Evolutionary conservation across 108 stramenopile species (phyloP), one percentile per base, ranked within the genome.

Genomic region (Mayamaea pseudoterrestris): DNA sequence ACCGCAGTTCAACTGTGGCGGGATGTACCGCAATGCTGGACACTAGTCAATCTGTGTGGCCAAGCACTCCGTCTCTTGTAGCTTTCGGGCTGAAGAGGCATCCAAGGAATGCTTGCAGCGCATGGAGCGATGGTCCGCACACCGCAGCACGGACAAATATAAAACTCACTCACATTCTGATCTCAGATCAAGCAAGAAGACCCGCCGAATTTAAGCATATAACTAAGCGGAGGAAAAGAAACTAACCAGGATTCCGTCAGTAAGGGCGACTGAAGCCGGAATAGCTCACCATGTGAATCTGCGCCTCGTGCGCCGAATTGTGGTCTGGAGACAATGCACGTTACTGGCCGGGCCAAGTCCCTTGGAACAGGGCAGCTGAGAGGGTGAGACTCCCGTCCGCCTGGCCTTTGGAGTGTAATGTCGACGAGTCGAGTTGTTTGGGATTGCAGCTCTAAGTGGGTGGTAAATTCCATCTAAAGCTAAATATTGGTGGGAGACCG

Each of bases 181-280:
- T 74, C 74, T 75, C 71, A 74, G 68, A 63, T 80, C 64, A 77
- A 74, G 77, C 74, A 83, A 83, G 82, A 80, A 49, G 60, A 92
- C 90, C 83, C 84, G 80, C 90, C 75, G 86, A 86, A 93, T 93
- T 93, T 93, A 93, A 93, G 86, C 91, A 93, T 93, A 93, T 89
- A 81, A 93, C 73, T 93, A 86, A 86, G 91, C 81, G 85, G 81
- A 88, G 85, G 83, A 93, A 83, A 83, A 93, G 80, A 92, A 87
- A 92, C 83, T 87, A 87, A 87, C 84, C 62, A 82, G 83, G 81
- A 92, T 92, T 86, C 84, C 84, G 75, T 59, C 55, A 92, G 90
- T 92, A 92, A 84, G 72, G 84, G 90, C 84, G 84, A 92, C 74
- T 84, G 90, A 92, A 92, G 80, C 80, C n/a, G 90, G 90, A 83